Percentiles rank a stretch among this genome's conserved stretches.
phyloP scores from a whole-genome alignment of 495 filamentous ascomycete species.

The Rhypophila decipiens region DNA sequence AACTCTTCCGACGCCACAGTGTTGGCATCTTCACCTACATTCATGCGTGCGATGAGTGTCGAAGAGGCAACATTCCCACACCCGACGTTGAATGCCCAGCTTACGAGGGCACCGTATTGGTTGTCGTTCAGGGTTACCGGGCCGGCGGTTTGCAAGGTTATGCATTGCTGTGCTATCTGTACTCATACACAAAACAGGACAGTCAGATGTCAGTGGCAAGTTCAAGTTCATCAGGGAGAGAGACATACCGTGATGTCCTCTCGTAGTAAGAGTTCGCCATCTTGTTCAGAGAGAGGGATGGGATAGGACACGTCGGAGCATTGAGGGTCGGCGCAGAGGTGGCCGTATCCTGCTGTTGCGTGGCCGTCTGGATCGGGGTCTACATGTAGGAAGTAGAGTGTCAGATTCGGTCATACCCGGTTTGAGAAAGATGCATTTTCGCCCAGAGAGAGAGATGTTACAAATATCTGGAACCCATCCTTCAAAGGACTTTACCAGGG shows the following conservation, averaged over 20 bases:
- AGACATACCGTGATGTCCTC: not conserved
- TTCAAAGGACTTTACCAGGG: no score
- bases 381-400: no score
- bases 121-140: not conserved
- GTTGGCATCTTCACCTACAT: not conserved
- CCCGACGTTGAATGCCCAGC: not conserved
- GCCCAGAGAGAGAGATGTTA: no score
- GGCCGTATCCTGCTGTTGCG: not conserved
- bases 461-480: no score
- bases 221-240: not conserved
- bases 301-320: not conserved
- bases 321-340: not conserved
- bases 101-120: not conserved
- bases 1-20: not conserved
- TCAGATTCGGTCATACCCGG: no score
- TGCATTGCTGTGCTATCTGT: not conserved
- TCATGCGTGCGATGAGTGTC: not conserved
- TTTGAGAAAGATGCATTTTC: no score
- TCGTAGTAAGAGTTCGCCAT: not conserved
- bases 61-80: not conserved
- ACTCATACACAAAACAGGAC: no score
- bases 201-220: not conserved
- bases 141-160: not conserved
- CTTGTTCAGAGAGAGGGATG: not conserved
- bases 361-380: not conserved